Conservation (phyloP, 306 rosid species). For the Sicyos edulis region DNA sequence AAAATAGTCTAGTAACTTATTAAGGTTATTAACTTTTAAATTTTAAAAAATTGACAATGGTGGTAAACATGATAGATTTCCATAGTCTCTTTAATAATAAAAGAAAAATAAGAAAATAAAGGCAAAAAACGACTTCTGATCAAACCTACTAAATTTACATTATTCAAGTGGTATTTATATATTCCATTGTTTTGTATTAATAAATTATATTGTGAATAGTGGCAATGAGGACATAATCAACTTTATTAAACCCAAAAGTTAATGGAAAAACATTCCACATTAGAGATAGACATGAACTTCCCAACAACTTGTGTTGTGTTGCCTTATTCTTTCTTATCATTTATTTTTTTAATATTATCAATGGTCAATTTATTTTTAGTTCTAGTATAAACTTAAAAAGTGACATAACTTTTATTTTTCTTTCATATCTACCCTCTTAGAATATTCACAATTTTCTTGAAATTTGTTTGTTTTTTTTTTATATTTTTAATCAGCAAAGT, state of each 20-base stretch:
- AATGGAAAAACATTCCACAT: constrained; percentile 13
- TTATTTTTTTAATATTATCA: background rate
- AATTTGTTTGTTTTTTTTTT: background rate
- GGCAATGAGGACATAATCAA: constrained; percentile 15
- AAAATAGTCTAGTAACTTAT: background rate
- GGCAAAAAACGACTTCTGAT: background rate
- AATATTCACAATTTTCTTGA: background rate
- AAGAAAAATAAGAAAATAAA: background rate
- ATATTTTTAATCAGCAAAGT: too few relatives aligned
- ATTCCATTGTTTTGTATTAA: too few relatives aligned
- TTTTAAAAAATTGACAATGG: background rate
- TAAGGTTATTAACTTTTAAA: background rate
- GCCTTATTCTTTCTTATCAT: constrained; percentile 16
- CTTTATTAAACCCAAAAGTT: background rate
- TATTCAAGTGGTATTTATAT: too few relatives aligned
- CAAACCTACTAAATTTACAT: background rate
- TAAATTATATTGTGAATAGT: constrained; percentile 3
- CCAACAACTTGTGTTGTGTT: constrained; percentile 11
- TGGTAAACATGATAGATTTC: background rate
- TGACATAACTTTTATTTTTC: background rate
- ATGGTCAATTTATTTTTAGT: background rate
- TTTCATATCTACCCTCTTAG: background rate
- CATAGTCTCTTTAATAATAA: background rate
- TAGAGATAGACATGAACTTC: constrained; percentile 15
- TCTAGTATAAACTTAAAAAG: background rate